Base-by-base conservation (phyloP, 164 flowering plant genomes). In the Annona cherimola region DNA sequence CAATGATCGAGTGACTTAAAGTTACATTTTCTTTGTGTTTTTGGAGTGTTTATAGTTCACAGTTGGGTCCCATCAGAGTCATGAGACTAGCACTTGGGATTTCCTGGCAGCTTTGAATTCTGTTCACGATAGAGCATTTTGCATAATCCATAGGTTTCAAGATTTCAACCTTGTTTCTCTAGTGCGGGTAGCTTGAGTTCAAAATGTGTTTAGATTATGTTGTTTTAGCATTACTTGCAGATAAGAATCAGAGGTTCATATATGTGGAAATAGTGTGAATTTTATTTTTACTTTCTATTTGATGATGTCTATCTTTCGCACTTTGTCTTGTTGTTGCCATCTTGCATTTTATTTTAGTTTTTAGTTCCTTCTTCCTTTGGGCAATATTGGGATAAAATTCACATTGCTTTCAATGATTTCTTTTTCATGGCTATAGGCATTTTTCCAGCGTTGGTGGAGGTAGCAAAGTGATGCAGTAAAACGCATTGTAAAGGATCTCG, bases 371-470 rank as follows among this genome's bases (percentile, higher is more conserved):
- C n/a, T n/a, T n/a, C n/a, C n/a, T 63, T 63, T 40, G 67, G 41
- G 14, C 41, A 12, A 41, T 63, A 44, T 12, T 6, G 19, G 18
- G 18, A 61, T 20, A 8, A 61, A 5, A 5, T 6, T 61, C 3
- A 16, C 26, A 18, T 61, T 61, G 26, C 19, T 61, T 61, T 12
- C 5, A 6, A 8, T 39, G 41, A 11, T 9, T 39, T 69, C n/a
- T 55, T 6, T 19, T 5, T 76, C 45, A 20, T 61, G 69, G 61
- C 11, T 79, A 45, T 80, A 90, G 98, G 97, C 97, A 1, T 94
- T 94, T 84, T 92, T 94, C 82, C 95, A 90, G 80, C 81, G 97
- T 8, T 94, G 98, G 98, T 92, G 98, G 97, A 82, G 88, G 69
- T 80, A 87, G 35, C 98, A 94, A 81, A 89, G 91, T 69, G 85